Base-by-base conservation (phyloP, 805 yeast species). In the Wickerhamomyces bisporus region DNA sequence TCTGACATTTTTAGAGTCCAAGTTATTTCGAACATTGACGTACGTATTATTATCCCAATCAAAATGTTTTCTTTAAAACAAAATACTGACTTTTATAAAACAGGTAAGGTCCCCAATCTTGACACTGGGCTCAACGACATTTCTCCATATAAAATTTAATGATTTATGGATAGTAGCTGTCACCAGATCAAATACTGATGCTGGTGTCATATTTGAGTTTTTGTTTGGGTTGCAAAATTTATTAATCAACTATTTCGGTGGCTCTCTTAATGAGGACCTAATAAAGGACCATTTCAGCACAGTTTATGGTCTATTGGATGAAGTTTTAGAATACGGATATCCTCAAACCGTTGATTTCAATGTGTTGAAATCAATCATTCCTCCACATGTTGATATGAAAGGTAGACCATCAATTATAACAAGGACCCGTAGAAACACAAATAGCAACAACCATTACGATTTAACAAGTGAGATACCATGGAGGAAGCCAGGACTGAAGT, bases 1-100 rank as follows among this genome's bases (percentile, higher is more conserved):
- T 69, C 93, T 14, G 97, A 89, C 49, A 86, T 88, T 23, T 91
- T 91, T 54, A 73, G 96, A n/a, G 81, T 88, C 38, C 96, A 91
- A 55, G 96, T 91, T 20, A 86, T 91, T 30, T 69, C 85, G 37
- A 73, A 81, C 40, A 67, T 74, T 4, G 79, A 73, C 17, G 60
- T 66, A 35, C 42, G 65, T 45, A 15, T 26, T 16, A 9, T 17
- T 23, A 14, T n/a, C n/a, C n/a, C n/a, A n/a, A n/a, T n/a, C n/a
- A n/a, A n/a, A n/a, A n/a, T n/a, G n/a, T n/a, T n/a, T n/a, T n/a
- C n/a, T n/a, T n/a, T n/a, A n/a, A n/a, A n/a, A n/a, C n/a, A n/a
- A n/a, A n/a, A n/a, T 6, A 5, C 2, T 15, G 8, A 17, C 20
- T 29, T n/a, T n/a, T 6, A 30, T 30, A 18, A 7, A 18, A 25